Base-by-base conservation (phyloP, 768 basidiomycete genomes). In the Tylopilus balloui region DNA sequence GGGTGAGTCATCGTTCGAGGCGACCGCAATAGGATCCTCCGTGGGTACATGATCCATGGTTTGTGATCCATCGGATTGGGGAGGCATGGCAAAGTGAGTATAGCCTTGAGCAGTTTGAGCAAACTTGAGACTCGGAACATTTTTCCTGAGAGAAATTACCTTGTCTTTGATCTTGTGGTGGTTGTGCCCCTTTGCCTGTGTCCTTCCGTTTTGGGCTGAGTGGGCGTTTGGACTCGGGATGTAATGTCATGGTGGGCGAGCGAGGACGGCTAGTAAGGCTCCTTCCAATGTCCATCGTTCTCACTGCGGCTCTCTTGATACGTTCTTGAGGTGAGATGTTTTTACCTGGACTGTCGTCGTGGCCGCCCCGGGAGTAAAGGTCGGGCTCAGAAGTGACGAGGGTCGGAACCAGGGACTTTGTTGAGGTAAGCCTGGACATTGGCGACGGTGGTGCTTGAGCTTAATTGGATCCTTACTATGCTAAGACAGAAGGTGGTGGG, bases 231-330 rank as follows among this genome's bases (percentile, higher is more conserved):
- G 70, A 73, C 36, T 71, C 63, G 37, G 72, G 50, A 58, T 65
- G 58, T 25, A 70, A 58, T 12, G 68, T 59, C 17, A 53, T 38
- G 25, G 42, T 52, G 36, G 68, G 62, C 8, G 71, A 61, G 34
- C 55, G 54, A 25, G 74, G 59, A 47, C 68, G 76, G 34, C 63
- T 69, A 47, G 74, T 73, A 40, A 80, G 65, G 63, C 82, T 85
- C 59, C 75, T 74, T 52, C 82, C 80, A 25, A 90, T 72, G 57
- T 82, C 81, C 47, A 81, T 81, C 0, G 83, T 83, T 69, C 71
- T 77, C 57, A 73, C 75, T 37, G 79, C 75, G 25, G 78, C 63
- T 45, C 78, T 78, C 65, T 79, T 79, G 44, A 77, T 75, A 56
- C 76, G 74, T 60, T 76, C 74, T 25, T 72, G 69, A 27, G 67